These are phyloP conservation scores for Ophioceras dolichostomum DNA, from an alignment of 2,329 filamentous ascomycete genomes.

Conservation along the genomic window DNA sequence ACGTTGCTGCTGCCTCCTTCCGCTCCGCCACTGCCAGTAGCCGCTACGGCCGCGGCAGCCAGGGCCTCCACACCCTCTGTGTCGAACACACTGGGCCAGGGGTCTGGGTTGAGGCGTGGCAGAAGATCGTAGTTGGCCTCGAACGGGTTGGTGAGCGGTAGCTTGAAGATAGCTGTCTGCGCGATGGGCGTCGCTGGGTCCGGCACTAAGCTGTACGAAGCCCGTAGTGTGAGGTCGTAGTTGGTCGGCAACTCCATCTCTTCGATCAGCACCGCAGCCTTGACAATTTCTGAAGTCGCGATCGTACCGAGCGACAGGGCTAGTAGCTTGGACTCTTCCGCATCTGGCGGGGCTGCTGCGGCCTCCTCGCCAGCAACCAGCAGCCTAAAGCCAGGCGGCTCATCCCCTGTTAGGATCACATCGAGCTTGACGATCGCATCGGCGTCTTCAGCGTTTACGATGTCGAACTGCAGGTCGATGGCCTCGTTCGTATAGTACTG, in stretches of 20 bases:
- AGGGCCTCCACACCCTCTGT: conserved; percentile 32
- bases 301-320: conserved; percentile 35
- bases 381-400: conserved; percentile 33
- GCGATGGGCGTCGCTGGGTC: conserved; percentile 72
- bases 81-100: conserved; percentile 83
- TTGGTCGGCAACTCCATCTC: conserved; percentile 36
- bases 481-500: conserved; percentile 81
- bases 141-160: conserved; percentile 73
- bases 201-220: conserved; percentile 65
- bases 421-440: conserved; percentile 62
- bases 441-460: conserved; percentile 76
- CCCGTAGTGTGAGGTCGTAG: conserved; percentile 60
- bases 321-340: conserved; percentile 29
- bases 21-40: conserved; percentile 10
- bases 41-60: no score
- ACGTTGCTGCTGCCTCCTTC: not conserved
- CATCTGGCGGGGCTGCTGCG: conserved; percentile 10
- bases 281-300: conserved; percentile 26
- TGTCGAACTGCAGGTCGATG: conserved; percentile 53
- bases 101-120: conserved; percentile 62
- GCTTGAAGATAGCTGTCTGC: conserved; percentile 55
- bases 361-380: conserved; percentile 1
- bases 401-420: conserved; percentile 50
- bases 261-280: conserved; percentile 34
- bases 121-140: conserved; percentile 84